A percentile compares a stretch with the other conserved stretches of the same genome.
These are phyloP conservation scores for Saksenaea oblongispora DNA, from an alignment of 371 early-diverging fungal species.

Conservation along the genomic window DNA sequence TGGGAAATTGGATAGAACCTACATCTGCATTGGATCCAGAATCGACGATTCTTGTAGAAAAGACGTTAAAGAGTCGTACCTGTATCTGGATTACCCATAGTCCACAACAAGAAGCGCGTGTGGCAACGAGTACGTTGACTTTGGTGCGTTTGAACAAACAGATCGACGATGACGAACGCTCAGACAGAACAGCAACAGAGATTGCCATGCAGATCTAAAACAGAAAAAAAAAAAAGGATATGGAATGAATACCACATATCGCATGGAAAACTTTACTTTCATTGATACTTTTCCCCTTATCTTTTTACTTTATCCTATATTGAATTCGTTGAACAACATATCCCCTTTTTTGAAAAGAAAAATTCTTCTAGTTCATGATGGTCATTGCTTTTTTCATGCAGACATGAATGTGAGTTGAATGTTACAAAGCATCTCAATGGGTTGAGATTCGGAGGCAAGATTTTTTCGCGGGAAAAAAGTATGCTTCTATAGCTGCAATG, in stretches of 20 bases:
- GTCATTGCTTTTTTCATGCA: neutral
- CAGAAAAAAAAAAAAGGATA: neutral
- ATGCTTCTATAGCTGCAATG: no score
- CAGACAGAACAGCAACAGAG: conserved; percentile 21
- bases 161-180: conserved; percentile 12
- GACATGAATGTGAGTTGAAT: neutral
- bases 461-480: no score
- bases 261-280: neutral
- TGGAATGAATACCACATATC: neutral
- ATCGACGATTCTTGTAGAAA: conserved; percentile 73
- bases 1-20: conserved; percentile 82
- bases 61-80: conserved; percentile 57
- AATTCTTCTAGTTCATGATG: neutral
- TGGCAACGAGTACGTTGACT: conserved; percentile 49
- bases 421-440: no score
- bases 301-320: neutral
- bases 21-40: conserved; percentile 85
- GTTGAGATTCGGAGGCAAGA: no score
- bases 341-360: neutral
- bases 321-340: neutral
- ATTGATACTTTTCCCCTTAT: neutral
- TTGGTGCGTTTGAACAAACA: neutral
- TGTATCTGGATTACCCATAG: conserved; percentile 87
- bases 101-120: conserved; percentile 72
- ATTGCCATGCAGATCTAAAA: conserved; percentile 15